phyloP scores from a whole-genome alignment of 768 basidiomycete species.

The Xerocomellus chrysenteron region DNA sequence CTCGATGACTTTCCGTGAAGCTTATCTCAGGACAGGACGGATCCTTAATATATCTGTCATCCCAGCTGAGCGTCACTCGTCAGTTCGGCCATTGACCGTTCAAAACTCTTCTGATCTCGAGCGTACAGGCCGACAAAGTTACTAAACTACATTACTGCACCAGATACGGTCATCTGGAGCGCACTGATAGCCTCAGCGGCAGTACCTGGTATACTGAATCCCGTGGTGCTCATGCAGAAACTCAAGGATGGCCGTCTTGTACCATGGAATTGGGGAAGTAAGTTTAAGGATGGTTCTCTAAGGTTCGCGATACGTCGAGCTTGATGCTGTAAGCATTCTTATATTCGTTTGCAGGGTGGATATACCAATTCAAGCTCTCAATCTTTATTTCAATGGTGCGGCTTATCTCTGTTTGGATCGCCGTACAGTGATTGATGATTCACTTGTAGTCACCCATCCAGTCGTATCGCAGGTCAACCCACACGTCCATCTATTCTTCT shows the following conservation, averaged over 20 bases:
- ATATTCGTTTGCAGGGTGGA: slow-evolving; percentile 62
- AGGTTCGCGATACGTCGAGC: slow-evolving; percentile 43
- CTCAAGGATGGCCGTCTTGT: slow-evolving; percentile 72
- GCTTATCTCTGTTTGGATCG: background rate
- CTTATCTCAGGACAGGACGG: slow-evolving; percentile 88
- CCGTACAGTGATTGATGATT: background rate
- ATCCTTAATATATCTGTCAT: slow-evolving; percentile 93
- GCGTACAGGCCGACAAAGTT: slow-evolving; percentile 82
- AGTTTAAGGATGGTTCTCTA: slow-evolving; percentile 91
- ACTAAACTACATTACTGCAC: slow-evolving; percentile 94
- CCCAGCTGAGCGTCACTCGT: slow-evolving; percentile 87
- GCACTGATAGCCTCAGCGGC: slow-evolving; percentile 87
- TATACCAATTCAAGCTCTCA: slow-evolving; percentile 86
- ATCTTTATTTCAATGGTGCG: slow-evolving; percentile 84
- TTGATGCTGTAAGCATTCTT: background rate
- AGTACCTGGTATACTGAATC: slow-evolving; percentile 92
- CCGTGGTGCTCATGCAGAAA: slow-evolving; percentile 95
- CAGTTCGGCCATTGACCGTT: slow-evolving; percentile 24
- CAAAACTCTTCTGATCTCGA: slow-evolving; percentile 6
- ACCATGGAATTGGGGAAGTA: slow-evolving; percentile 94
- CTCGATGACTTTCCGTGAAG: slow-evolving; percentile 93
- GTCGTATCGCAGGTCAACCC: slow-evolving; percentile 94
- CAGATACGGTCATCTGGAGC: slow-evolving; percentile 84
- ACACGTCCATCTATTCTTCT: slow-evolving; percentile 93
- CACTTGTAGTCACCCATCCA: slow-evolving; percentile 72